Base-by-base conservation (phyloP, 2,329 filamentous ascomycete species). In the Talaromyces sp. region DNA sequence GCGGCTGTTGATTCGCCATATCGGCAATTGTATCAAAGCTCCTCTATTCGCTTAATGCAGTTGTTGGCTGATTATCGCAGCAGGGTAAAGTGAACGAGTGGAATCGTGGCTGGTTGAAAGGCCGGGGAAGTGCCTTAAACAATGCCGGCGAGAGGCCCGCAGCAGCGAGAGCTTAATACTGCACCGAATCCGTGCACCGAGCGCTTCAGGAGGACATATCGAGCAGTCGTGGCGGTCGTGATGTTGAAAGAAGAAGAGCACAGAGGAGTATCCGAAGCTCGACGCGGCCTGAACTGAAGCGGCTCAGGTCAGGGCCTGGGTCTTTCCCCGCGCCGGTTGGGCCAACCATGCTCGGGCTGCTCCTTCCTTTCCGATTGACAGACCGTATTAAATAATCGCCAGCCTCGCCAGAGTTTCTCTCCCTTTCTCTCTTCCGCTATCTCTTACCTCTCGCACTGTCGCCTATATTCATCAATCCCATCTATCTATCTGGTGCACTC, bases 121-220 rank as follows among this genome's bases (percentile, higher is more conserved):
- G 24, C 32, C 55, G 55, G 53, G n/a, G 13, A 17, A 63, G 50
- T 75, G 71, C 62, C 76, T 70, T 66, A 76, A 75, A 49, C 73
- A 32, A 58, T 26, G 31, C 75, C 59, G 43, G 70, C 70, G 54
- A 78, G 78, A 63, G 77, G 73, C 63, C 75, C 80, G 81, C 77
- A 61, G 78, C 78, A 69, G 76, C 78, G 67, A 82, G 68, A 56
- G 77, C 73, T 64, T 78, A 76, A 31, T 64, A 75, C 78, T 64
- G 82, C 74, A 63, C 78, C 58, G 35, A 32, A 72, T 69, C 53
- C 76, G 75, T 58, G 76, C 72, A 49, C 68, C 66, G 52, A 53
- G 51, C 11, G 38, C 32, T 14, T 58, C 27, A 55, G 13, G 35
- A 21, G 21, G 35, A 52, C 38, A 55, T 61, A 19, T 52, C 49